These are phyloP conservation scores for Xylaria telfairii DNA, from an alignment of 495 filamentous ascomycete species.

Conservation along the genomic window DNA sequence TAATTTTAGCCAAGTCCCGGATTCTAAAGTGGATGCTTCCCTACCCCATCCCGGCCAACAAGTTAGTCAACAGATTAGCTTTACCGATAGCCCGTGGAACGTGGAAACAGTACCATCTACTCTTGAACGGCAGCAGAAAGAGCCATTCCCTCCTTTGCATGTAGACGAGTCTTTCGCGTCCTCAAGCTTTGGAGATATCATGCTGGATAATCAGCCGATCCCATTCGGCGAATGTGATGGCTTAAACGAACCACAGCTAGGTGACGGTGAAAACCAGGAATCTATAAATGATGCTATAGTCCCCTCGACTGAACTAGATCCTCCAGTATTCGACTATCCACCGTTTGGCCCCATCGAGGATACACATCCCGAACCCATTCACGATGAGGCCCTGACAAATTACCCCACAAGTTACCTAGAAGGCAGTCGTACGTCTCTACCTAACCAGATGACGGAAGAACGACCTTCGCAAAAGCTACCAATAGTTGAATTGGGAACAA, in stretches of 20 bases:
- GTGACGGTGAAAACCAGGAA: neutral
- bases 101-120: neutral
- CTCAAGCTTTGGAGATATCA: neutral
- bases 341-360: neutral
- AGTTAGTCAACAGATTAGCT: neutral
- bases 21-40: neutral
- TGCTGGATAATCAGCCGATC: neutral
- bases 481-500: conserved; percentile 13
- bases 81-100: neutral
- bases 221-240: neutral
- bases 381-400: conserved; percentile 14
- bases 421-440: neutral
- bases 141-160: neutral
- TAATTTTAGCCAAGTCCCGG: neutral
- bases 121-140: neutral
- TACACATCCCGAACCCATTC: neutral
- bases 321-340: conserved; percentile 5
- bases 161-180: neutral
- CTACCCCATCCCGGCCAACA: neutral
- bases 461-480: neutral
- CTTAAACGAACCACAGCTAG: neutral
- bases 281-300: conserved; percentile 2
- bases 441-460: neutral
- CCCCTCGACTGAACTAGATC: neutral
- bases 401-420: conserved; percentile 23